These are phyloP conservation scores for Diutina pseudorugosa DNA, from an alignment of 1,139 yeast species.

Conservation along the genomic window DNA sequence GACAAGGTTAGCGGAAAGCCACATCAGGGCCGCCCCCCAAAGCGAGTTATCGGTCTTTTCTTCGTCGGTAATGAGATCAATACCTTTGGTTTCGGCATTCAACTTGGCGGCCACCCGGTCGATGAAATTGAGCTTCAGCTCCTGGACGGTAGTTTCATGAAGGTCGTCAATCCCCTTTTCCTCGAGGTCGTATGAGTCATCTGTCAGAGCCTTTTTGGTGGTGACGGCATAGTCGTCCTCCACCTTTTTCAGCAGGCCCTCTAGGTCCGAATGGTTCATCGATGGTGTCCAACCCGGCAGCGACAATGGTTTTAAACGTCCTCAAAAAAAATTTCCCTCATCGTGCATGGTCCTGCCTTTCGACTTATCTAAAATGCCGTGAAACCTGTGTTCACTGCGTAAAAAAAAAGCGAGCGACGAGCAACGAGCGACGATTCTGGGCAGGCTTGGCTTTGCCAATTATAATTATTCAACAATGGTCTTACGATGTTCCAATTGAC, in stretches of 20 bases:
- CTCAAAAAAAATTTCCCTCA: conserved; percentile 1
- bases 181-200: background rate
- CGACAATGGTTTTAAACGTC: background rate
- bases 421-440: background rate
- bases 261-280: background rate
- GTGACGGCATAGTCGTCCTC: background rate
- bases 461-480: no score
- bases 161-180: background rate
- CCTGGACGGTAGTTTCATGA: background rate
- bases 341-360: background rate
- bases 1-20: conserved; percentile 88
- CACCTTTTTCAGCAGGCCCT: background rate
- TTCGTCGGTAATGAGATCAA: conserved; percentile 55
- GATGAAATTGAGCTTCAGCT: conserved; percentile 4
- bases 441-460: background rate
- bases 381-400: background rate
- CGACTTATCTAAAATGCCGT: background rate
- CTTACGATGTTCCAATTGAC: no score
- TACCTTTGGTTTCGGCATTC: conserved; percentile 56
- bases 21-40: conserved; percentile 72
- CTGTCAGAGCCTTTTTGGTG: background rate
- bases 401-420: background rate
- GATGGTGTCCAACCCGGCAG: background rate
- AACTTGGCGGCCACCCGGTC: conserved; percentile 19
- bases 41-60: conserved; percentile 52